Base-by-base conservation (phyloP, 1,284 basidiomycete species). In the Coriolopsis trogii region DNA sequence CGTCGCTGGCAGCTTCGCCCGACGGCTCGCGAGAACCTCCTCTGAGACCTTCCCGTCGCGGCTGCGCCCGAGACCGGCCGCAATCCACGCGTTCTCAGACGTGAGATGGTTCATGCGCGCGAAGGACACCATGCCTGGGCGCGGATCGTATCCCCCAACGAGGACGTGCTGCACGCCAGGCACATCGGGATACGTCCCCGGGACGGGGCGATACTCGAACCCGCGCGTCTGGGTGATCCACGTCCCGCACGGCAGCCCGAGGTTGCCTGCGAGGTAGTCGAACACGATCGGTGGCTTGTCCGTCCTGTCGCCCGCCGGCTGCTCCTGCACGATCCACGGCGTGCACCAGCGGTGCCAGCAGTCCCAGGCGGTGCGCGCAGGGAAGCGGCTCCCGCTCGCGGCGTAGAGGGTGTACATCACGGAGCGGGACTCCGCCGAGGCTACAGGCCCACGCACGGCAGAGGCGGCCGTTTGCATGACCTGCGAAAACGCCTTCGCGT, bases 291-390 rank as follows among this genome's bases (percentile, higher is more conserved):
- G 37, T 16, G 51, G 44, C 26, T 20, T 8, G n/a, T 15, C 29
- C 6, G 24, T 2, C 25, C 29, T 10, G n/a, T 31, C 40, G n/a
- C n/a, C n/a, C 12, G 16, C 16, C 8, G 29, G 21, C 23, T 3
- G n/a, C 13, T 42, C 51, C 33, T 47, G 53, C n/a, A 48, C 51
- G 16, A 58, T 40, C 51, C 54, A 58, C 12, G 60, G 58, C 18
- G 59, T 59, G 42, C 54, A 53, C 60, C 60, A 62, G 8, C 60
- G 60, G 34, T 62, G 60, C 60, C 60, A 62, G 47, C 55, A 58
- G 44, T 62, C 60, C 60, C 60, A 62, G 5, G 56, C 26, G 3
- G 53, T 53, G 26, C 60, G 53, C 37, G 55, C 48, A 0, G 55
- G 51, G 26, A 53, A 60, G 6, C 51, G 53, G 39, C 56, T 21